These are phyloP conservation scores for Ophiostoma montium DNA, from an alignment of 2,329 filamentous ascomycete species.

Conservation along the genomic window DNA sequence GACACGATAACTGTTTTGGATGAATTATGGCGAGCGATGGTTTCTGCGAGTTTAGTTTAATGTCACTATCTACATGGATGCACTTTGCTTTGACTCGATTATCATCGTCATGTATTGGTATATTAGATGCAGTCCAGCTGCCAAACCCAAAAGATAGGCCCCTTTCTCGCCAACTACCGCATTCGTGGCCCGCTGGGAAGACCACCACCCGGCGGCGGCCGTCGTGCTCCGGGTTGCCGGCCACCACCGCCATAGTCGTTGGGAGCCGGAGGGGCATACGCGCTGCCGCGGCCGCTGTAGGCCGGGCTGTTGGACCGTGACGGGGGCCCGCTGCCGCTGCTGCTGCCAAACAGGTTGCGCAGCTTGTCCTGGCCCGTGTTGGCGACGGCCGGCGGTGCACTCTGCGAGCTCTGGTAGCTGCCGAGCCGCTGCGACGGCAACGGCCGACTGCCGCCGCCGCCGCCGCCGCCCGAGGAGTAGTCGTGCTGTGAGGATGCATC, in stretches of 20 bases:
- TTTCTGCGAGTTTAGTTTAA: too few relatives aligned
- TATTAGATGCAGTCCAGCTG: neutral
- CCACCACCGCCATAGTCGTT: neutral
- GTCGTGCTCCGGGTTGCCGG: conserved; percentile 24
- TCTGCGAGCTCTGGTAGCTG: conserved; percentile 50
- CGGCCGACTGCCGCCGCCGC: conserved; percentile 29
- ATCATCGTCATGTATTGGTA: too few relatives aligned
- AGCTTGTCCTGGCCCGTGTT: conserved; percentile 66
- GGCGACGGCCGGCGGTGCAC: conserved; percentile 26
- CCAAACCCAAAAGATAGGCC: too few relatives aligned
- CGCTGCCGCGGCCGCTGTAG: conserved; percentile 14
- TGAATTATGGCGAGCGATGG: neutral
- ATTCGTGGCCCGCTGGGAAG: conserved; percentile 27
- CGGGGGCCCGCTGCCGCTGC: conserved; percentile 35
- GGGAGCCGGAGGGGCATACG: neutral
- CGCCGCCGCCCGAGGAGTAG: neutral
- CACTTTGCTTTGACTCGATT: too few relatives aligned
- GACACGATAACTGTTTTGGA: too few relatives aligned
- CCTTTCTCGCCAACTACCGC: conserved; percentile 23
- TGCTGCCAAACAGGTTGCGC: conserved; percentile 51
- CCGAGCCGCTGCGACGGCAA: conserved; percentile 46
- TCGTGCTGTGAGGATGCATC: conserved; percentile 14
- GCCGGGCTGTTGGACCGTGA: conserved; percentile 22
- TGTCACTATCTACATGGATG: neutral
- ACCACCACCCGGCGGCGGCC: conserved; percentile 19